Evolutionary conservation across 768 basidiomycete genomes (phyloP).

Genomic region (Rhodotorula sphaerocarpa): DNA sequence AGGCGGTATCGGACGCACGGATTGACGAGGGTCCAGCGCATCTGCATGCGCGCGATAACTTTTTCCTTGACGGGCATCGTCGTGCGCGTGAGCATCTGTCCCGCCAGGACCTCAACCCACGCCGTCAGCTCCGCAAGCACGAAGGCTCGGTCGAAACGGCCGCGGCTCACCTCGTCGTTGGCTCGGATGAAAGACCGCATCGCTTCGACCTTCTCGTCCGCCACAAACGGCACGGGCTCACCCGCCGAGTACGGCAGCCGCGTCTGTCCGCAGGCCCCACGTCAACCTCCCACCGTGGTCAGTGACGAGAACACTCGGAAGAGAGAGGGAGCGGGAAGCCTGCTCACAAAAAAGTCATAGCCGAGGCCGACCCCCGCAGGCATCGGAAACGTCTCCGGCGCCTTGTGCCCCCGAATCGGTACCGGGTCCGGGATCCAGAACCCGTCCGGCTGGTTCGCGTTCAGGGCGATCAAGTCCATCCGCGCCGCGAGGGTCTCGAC

Average conservation of each 20-base stretch:
- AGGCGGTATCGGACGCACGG: background rate
- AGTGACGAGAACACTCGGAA: too few relatives aligned
- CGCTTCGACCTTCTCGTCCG: background rate
- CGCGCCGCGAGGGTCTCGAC: background rate
- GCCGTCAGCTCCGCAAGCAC: too few relatives aligned
- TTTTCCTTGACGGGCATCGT: background rate
- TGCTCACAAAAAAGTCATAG: constrained; percentile 6
- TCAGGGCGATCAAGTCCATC: background rate
- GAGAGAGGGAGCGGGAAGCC: too few relatives aligned
- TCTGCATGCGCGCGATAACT: background rate
- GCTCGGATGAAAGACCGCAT: background rate
- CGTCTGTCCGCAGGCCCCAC: background rate
- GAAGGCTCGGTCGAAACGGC: too few relatives aligned
- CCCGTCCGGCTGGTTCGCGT: background rate
- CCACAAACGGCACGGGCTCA: background rate
- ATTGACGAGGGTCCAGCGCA: constrained; percentile 11
- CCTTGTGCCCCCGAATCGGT: background rate
- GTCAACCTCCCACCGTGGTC: too few relatives aligned
- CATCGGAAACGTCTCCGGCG: background rate
- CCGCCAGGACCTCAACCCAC: too few relatives aligned
- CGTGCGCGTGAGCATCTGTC: constrained; percentile 2
- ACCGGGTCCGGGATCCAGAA: background rate
- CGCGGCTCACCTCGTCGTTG: constrained; percentile 1
- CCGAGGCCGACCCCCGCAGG: background rate
- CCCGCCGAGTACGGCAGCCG: background rate